A percentile compares a stretch with the other conserved stretches of the same genome.
Conservation (phyloP, 208 protist genomes). For the Leishmania amazonensis region DNA sequence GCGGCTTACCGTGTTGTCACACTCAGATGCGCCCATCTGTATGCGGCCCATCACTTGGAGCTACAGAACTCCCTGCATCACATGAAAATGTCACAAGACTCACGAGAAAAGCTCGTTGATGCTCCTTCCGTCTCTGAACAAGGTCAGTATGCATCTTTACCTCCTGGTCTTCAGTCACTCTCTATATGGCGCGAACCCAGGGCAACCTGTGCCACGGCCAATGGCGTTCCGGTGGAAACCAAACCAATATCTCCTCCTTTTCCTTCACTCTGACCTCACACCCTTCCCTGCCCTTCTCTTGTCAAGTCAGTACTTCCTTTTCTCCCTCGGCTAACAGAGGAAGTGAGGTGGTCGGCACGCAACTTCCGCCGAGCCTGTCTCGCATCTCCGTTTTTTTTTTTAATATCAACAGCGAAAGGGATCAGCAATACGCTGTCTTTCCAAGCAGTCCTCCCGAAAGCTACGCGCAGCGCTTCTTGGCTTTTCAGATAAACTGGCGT, state of each 20-base stretch:
- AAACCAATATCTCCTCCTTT: not conserved
- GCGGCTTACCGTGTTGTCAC: not conserved
- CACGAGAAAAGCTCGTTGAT: not conserved
- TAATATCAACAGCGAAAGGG: not conserved
- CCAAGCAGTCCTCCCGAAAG: not conserved
- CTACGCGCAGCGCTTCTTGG: slow-evolving; percentile 1
- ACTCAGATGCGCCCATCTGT: not conserved
- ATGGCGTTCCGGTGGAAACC: not conserved
- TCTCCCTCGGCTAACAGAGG: not conserved
- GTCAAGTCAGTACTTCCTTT: slow-evolving; percentile 1
- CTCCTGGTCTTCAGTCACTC: not conserved
- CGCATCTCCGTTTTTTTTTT: slow-evolving; percentile 22
- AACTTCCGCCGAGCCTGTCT: slow-evolving; percentile 2
- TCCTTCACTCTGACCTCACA: not conserved
- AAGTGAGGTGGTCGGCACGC: slow-evolving; percentile 1
- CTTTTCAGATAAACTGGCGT: not conserved
- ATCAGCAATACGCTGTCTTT: slow-evolving; percentile 3
- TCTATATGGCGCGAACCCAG: not conserved
- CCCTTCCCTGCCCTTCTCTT: not conserved
- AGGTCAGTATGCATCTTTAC: not conserved
- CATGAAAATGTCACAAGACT: not conserved
- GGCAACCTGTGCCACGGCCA: not conserved
- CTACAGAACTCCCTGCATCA: not conserved
- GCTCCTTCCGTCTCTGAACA: not conserved
- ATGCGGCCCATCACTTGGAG: not conserved